These are phyloP conservation scores for Sclerotinia spermophila DNA, from an alignment of 2,329 filamentous ascomycete genomes.

Conservation along the genomic window DNA sequence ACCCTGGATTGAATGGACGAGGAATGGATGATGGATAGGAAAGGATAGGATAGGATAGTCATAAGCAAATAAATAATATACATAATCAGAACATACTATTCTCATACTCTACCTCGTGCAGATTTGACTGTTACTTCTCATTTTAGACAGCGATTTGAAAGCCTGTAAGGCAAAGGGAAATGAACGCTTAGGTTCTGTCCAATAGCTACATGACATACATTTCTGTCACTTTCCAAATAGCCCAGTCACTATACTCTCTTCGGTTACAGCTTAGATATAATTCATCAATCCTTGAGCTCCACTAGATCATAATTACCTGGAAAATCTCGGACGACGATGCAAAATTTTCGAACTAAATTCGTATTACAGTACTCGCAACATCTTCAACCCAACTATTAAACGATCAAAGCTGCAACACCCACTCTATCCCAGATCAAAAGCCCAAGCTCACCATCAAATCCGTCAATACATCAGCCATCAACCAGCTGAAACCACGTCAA, in stretches of 20 bases:
- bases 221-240: not conserved
- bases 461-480: not conserved
- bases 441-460: not conserved
- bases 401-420: not conserved
- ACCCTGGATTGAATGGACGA: conserved; percentile 11
- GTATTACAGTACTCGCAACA: not conserved
- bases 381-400: not conserved
- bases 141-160: not conserved
- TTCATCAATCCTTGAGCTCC: not conserved
- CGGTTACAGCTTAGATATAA: not conserved
- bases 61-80: not conserved
- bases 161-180: not conserved
- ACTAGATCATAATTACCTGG: not conserved
- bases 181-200: not conserved
- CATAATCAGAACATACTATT: not conserved
- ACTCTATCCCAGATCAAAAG: not conserved
- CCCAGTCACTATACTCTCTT: not conserved
- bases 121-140: too few species aligned
- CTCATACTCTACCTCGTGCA: not conserved
- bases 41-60: not conserved
- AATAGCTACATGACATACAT: not conserved
- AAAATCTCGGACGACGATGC: not conserved
- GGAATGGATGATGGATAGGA: conserved; percentile 3
- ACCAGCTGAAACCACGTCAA: not conserved
- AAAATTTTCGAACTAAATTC: not conserved